phyloP scores from a whole-genome alignment of 805 yeast species.

The Sungouiozyma intestinalis region DNA sequence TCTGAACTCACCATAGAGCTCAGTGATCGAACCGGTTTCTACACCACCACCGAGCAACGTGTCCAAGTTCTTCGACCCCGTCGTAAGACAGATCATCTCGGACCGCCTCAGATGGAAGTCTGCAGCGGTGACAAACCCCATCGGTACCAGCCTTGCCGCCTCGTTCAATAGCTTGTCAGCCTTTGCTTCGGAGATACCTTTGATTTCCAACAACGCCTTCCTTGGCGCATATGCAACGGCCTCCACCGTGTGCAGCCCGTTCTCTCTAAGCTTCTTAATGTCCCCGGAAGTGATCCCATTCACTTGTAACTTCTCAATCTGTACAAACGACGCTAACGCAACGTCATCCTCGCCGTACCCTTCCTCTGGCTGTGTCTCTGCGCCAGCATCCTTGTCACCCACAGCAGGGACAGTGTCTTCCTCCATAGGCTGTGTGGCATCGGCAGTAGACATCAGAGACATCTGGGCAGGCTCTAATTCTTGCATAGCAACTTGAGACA shows the following conservation, averaged over 20 bases:
- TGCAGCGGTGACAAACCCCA: constrained; percentile 96
- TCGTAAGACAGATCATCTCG: constrained; percentile 84
- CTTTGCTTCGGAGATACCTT: constrained; percentile 92
- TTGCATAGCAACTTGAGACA: constrained; percentile 8
- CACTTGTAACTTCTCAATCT: constrained; percentile 38
- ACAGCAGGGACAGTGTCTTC: constrained; percentile 3
- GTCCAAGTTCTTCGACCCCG: constrained; percentile 91
- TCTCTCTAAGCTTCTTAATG: constrained; percentile 66
- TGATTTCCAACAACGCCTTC: constrained; percentile 61
- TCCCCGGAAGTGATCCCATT: constrained; percentile 80
- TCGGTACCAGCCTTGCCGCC: constrained; percentile 79
- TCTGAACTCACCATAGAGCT: constrained; percentile 92
- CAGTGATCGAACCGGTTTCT: constrained; percentile 95
- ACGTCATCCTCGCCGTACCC: constrained; percentile 42
- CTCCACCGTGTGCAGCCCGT: constrained; percentile 84
- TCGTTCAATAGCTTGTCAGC: constrained; percentile 77
- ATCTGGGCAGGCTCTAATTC: constrained; percentile 2
- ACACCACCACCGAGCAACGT: constrained; percentile 92
- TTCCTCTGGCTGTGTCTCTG: constrained; percentile 3
- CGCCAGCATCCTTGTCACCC: constrained; percentile 3
- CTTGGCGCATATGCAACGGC: constrained; percentile 90
- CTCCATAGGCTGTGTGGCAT: constrained; percentile 8
- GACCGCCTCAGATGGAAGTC: constrained; percentile 85
- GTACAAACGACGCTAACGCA: constrained; percentile 29
- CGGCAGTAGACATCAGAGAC: constrained; percentile 19